Evolutionary conservation across 1,284 basidiomycete genomes (phyloP).

Genomic region (Paramarasmius palmivorus): DNA sequence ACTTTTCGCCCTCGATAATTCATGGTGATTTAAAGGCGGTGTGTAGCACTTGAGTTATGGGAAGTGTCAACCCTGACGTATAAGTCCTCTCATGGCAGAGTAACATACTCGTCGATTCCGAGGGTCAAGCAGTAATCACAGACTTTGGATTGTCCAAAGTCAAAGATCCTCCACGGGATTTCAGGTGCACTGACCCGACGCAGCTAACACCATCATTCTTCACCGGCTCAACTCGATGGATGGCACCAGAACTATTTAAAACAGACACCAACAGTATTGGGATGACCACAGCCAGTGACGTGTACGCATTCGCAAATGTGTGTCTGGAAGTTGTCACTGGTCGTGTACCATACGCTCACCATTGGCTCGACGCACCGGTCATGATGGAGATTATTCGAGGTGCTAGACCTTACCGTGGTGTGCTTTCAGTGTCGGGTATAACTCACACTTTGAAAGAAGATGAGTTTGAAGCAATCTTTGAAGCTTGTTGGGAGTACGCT

Average conservation of each 20-base stretch:
- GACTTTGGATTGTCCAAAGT: background rate
- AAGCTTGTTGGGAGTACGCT: background rate
- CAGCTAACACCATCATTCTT: constrained; percentile 44
- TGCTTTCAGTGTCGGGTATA: background rate
- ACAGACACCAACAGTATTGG: constrained; percentile 23
- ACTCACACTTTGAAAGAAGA: background rate
- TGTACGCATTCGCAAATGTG: constrained; percentile 56
- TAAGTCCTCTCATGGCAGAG: background rate
- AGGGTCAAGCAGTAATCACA: background rate
- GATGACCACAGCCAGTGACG: constrained; percentile 52
- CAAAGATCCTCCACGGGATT: background rate
- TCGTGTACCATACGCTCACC: constrained; percentile 48
- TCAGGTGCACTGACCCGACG: background rate
- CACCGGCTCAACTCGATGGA: constrained; percentile 51
- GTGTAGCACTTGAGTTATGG: background rate
- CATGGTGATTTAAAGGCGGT: background rate
- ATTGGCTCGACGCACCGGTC: constrained; percentile 54
- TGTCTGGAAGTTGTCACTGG: constrained; percentile 60
- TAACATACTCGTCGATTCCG: background rate
- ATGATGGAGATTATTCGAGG: constrained; percentile 53
- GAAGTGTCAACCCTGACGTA: background rate
- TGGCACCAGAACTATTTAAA: constrained; percentile 54
- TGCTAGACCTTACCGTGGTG: constrained; percentile 36
- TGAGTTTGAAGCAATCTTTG: background rate
- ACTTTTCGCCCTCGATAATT: background rate